Base-by-base conservation (phyloP, 2,329 filamentous ascomycete species). In the Trichoderma koningii region DNA sequence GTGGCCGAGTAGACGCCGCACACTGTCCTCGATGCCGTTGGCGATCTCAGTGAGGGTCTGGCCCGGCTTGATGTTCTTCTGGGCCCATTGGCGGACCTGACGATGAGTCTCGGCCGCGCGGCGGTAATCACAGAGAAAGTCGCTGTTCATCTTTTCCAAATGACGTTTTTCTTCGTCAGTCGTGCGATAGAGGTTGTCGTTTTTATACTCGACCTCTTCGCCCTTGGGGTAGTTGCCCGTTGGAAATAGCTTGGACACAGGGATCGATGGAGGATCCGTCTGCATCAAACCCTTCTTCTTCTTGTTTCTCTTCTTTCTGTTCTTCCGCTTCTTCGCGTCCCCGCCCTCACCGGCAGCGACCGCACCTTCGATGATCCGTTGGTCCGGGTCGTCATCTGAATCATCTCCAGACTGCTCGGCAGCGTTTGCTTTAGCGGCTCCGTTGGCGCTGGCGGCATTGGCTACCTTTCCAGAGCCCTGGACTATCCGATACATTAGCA, bases 111-210 rank as follows among this genome's bases (percentile, higher is more conserved):
- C 90, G 15, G 90, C 89, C 56, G 85, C 90, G 66, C 91, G 84
- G 67, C 90, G 87, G 74, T 92, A 93, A 71, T 93, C 90, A 63
- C 83, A 83, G 55, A 93, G 78, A 78, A 90, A 91, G 69, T 91
- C 87, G 70, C 86, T 87, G 76, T 92, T 47, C 2, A 63, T 12
- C 19, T 90, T 90, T 76, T 93, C 90, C 62, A 93, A 82, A 73
- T 94, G 87, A 61, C 91, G 86, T 80, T 93, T 93, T 81, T 96
- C 92, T 77, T 94, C 92, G 76, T 83, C 87, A 14, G 92, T 96
- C 3, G 90, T 95, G 65, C 92, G 87, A 76, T 88, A 91, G 47
- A 83, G 77, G 75, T 95, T 95, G 70, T 94, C 91, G 73, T 92
- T 83, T 67, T 82, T 78, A 77, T 96, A 96, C 69, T 93, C 89